A percentile compares a stretch with the other conserved stretches of the same genome.
Conservation (phyloP, 1,139 yeast genomes). For the Saccharomyces hybrid region DNA sequence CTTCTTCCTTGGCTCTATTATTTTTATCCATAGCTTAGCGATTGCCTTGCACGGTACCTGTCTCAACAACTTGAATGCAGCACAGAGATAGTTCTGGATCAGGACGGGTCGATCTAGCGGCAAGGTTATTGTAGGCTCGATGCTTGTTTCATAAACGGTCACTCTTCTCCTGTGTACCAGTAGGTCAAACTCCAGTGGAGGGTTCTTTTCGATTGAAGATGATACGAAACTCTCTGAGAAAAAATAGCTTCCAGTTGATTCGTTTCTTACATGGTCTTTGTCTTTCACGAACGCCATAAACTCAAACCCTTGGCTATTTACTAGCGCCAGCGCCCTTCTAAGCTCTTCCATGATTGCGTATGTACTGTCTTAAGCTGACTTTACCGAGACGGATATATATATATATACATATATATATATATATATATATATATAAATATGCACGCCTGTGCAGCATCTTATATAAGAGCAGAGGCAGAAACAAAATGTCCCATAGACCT, state of each 20-base stretch:
- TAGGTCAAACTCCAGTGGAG: neutral
- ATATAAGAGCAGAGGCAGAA: neutral
- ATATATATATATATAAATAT: neutral
- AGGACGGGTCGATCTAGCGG: conserved; percentile 4
- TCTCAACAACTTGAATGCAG: conserved; percentile 33
- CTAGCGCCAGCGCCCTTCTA: neutral
- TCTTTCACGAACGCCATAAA: conserved; percentile 1
- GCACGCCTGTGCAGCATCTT: neutral
- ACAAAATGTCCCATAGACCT: neutral
- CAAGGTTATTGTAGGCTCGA: neutral
- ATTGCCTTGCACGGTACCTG: conserved; percentile 55
- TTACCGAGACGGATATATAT: neutral
- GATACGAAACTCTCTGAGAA: conserved; percentile 2
- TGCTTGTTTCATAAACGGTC: neutral
- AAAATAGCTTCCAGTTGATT: neutral
- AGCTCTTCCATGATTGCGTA: neutral
- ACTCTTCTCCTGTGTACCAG: neutral
- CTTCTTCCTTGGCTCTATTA: conserved; percentile 62
- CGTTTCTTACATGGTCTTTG: neutral
- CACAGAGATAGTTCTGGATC: conserved; percentile 10
- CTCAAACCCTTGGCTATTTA: neutral
- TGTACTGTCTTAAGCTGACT: neutral
- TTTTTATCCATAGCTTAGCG: conserved; percentile 62
- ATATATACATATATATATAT: neutral
- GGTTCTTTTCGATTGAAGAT: neutral